Evolutionary conservation across 768 basidiomycete species (phyloP).

Genomic region (Rossbeevera mucosa): DNA sequence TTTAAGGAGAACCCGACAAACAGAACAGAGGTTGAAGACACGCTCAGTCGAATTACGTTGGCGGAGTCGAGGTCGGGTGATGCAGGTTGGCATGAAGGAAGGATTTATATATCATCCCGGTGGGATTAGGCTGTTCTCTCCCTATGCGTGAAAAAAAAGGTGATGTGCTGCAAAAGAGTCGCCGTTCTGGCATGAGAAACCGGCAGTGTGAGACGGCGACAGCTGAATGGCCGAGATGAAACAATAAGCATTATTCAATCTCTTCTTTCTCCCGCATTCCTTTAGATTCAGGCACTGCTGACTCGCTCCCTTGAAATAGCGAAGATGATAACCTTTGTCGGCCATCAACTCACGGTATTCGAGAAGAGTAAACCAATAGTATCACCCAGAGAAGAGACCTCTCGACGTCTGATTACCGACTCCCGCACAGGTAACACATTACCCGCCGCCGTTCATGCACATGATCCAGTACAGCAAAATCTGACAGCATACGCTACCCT

Average conservation of each 20-base stretch:
- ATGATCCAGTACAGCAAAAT: neutral
- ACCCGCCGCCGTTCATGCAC: neutral
- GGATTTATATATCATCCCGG: slow-evolving; percentile 27
- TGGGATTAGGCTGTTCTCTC: slow-evolving; percentile 6
- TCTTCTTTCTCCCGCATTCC: slow-evolving; percentile 11
- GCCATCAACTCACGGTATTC: slow-evolving; percentile 10
- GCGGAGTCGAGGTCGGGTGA: slow-evolving; percentile 9
- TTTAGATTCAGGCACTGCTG: slow-evolving; percentile 8
- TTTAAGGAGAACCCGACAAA: neutral
- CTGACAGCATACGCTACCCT: neutral
- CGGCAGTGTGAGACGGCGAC: slow-evolving; percentile 9
- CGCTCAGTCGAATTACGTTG: slow-evolving; percentile 7
- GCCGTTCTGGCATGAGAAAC: slow-evolving; percentile 17
- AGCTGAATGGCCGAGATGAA: slow-evolving; percentile 15
- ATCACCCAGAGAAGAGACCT: neutral
- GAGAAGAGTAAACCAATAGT: neutral
- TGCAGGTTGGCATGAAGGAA: slow-evolving; percentile 11
- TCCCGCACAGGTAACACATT: neutral
- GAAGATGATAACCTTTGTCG: slow-evolving; percentile 26
- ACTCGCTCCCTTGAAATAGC: slow-evolving; percentile 11
- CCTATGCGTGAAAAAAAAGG: slow-evolving; percentile 14
- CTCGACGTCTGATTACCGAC: too few relatives aligned
- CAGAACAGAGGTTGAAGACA: neutral
- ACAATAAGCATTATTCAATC: slow-evolving; percentile 9
- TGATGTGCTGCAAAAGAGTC: neutral